These are phyloP conservation scores for Fusarium humuli DNA, from an alignment of 2,329 filamentous ascomycete genomes.

Conservation along the genomic window DNA sequence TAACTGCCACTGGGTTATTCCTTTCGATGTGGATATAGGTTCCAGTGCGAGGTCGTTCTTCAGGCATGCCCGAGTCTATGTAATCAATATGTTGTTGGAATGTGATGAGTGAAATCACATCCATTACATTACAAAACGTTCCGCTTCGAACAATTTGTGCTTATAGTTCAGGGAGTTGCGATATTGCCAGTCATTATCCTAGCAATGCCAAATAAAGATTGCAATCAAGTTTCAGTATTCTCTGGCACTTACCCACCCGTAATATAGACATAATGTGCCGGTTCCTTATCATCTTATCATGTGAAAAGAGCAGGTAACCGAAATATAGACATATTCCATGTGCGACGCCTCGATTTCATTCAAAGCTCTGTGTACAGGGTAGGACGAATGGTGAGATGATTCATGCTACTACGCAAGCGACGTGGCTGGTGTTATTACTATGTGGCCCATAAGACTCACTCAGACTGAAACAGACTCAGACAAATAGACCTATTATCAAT, in stretches of 20 bases:
- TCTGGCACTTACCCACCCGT: not conserved
- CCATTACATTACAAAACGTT: not conserved
- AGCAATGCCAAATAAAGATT: not conserved
- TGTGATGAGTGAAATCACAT: not conserved
- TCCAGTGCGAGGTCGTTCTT: not conserved
- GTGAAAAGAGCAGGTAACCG: too few relatives aligned
- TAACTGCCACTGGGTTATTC: not conserved
- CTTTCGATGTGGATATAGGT: not conserved
- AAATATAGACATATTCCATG: not conserved
- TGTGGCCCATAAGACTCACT: not conserved
- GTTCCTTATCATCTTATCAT: too few relatives aligned
- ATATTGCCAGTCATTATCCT: not conserved
- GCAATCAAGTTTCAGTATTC: not conserved
- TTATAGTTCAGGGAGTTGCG: not conserved
- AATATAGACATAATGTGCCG: not conserved
- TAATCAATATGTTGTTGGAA: not conserved
- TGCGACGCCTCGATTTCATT: not conserved
- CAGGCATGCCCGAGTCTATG: too few relatives aligned
- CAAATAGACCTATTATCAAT: not conserved
- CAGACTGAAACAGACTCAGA: not conserved
- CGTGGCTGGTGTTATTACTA: not conserved
- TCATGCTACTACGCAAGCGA: not conserved
- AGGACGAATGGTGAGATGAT: not conserved
- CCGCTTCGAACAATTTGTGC: not conserved
- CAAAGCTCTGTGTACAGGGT: not conserved